Percentiles rank a stretch among this genome's conserved stretches.
Evolutionary conservation across 169 alveolate genomes (phyloP).

Genomic region (Cyclospora cayetanensis): DNA sequence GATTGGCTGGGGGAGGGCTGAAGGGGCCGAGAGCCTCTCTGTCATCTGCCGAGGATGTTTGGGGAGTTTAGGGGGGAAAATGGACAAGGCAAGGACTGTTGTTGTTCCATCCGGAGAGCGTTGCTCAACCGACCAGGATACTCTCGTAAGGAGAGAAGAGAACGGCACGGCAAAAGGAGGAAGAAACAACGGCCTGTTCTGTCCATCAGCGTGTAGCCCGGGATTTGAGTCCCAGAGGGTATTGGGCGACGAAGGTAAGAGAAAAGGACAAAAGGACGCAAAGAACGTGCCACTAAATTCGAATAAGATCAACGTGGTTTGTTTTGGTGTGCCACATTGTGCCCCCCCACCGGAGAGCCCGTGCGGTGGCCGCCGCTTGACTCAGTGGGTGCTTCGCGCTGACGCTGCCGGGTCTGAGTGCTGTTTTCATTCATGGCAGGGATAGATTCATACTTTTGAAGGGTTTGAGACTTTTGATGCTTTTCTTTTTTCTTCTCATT

Average conservation of each 20-base stretch:
- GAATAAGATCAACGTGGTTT: neutral
- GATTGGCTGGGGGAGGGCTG: neutral
- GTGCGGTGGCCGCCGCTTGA: too few species aligned
- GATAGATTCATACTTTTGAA: too few species aligned
- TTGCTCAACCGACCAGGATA: too few species aligned
- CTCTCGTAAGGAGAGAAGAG: neutral
- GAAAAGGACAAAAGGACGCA: slow-evolving; percentile 25
- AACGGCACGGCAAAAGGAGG: neutral
- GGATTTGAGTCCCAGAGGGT: neutral
- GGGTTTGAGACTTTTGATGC: too few species aligned
- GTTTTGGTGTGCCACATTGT: too few species aligned
- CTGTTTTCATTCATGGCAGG: too few species aligned
- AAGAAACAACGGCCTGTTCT: neutral
- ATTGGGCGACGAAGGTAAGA: neutral
- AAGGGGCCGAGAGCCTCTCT: neutral
- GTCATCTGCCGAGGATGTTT: slow-evolving; percentile 46
- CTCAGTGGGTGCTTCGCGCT: too few species aligned
- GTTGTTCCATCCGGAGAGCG: slow-evolving; percentile 7
- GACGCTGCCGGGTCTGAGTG: too few species aligned
- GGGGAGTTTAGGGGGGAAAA: neutral
- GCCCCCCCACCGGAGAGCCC: too few species aligned
- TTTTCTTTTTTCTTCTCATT: too few species aligned
- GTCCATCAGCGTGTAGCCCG: slow-evolving; percentile 36
- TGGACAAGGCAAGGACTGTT: too few species aligned
- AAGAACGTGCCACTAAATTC: neutral